Evolutionary conservation across 306 rosid genomes (phyloP), one percentile per base, ranked within the genome.

Genomic region (Delonix regia): DNA sequence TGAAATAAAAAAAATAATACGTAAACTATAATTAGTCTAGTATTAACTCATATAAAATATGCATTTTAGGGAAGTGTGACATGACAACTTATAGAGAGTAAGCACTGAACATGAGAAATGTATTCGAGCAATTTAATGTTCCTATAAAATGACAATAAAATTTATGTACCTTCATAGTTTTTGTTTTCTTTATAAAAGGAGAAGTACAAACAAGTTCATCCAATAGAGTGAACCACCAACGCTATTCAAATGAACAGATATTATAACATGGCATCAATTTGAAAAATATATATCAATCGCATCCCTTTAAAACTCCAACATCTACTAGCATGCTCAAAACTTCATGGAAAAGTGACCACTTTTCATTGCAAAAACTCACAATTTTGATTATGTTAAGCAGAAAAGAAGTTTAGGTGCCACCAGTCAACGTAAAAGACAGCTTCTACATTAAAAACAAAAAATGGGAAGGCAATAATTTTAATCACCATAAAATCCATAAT

Each of bases 171-270:
- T 68, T 44, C 66, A 34, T 21, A 13, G 5, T 60, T 79, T 1
- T 60, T 36, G 2, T 52, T 74, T 70, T 39, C 36, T 71, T 64
- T 15, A 47, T 22, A 61, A 16, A 41, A 69, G 44, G 79, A 24
- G 12, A 67, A 44, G 65, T 69, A 80, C 64, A 48, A 73, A 80
- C 64, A 48, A 73, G 22, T 36, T 30, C 45, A 59, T 77, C 49
- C 78, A 39, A 47, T 28, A 80, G 16, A 53, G 34, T n/a, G 55
- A 69, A 34, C 22, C 71, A 64, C 33, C 48, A 36, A 65, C 66
- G 41, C 76, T 73, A 65, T 74, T 64, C 7, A 34, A 34, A 51
- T 16, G 25, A 60, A 77, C 16, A 78, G 51, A 6, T 41, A 41
- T 27, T 16, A 24, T 18, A 63, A 76, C 59, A 28, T 27, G 15